Evolutionary conservation across 306 rosid species (phyloP), one percentile per base, ranked within the genome.

Genomic region (Dalbergia cultrata): DNA sequence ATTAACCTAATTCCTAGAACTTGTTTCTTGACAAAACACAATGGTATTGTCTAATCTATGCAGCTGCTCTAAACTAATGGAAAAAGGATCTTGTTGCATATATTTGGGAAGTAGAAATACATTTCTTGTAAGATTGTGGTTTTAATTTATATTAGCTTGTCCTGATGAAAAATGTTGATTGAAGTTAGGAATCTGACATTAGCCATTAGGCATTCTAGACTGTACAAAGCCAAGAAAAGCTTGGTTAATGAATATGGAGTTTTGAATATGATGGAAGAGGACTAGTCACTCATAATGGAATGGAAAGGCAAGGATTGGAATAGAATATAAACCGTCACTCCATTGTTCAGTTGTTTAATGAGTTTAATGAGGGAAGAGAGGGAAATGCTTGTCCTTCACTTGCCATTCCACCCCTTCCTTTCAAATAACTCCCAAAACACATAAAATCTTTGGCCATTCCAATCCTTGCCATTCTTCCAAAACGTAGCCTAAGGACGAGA

Each of bases 121-220:
- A 61, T 57, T 41, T 18, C 7, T 44, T 26, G 50, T 13, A 13
- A 26, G 16, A 17, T 44, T 67, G 41, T 64, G 53, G 39, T 59
- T 68, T 62, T 49, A 22, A 8, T 49, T 59, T 52, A n/a, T 75
- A 61, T 61, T 59, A 67, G 61, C 18, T 1, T 68, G 67, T 60
- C 50, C 39, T 12, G 67, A 39, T 44, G 50, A 54, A 67, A 57
- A 66, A 66, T 26, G n/a, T 64, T 67, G 17, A 6, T 65, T 17
- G 53, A 74, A 66, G 16, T 43, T 9, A 33, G 56, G 34, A 58
- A 13, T 53, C 22, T 50, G 63, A n/a, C 41, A 52, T 58, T 44
- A 58, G 52, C 49, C n/a, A 74, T 72, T 72, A 54, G 56, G 35
- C 21, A 37, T 53, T 18, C 17, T 50, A 63, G 66, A 45, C 62